Base-by-base conservation (phyloP, 2,329 filamentous ascomycete genomes). In the Dactylellina sp. region DNA sequence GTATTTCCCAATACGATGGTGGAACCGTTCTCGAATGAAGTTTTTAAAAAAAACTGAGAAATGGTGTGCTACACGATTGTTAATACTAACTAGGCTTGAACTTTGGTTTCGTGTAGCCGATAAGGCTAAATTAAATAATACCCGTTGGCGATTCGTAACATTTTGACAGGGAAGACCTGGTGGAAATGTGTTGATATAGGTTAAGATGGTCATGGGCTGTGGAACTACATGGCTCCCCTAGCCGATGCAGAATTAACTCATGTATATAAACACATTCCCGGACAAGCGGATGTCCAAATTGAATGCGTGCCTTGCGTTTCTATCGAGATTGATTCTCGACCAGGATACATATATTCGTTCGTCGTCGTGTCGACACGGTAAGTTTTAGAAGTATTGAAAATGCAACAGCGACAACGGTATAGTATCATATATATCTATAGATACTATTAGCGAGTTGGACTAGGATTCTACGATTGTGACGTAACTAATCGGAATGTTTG, bases 81-180 rank as follows among this genome's bases (percentile, higher is more conserved):
- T 32, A 28, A 53, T 35, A 52, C n/a, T n/a, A n/a, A n/a, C 49
- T 53, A 60, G 53, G 52, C 63, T 44, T 35, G 44, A 68, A 60
- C 49, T 32, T 50, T 53, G 40, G 11, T 37, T 59, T 18, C 25
- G 22, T 49, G 37, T 24, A 46, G n/a, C 47, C 49, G 60, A 63
- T 35, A 53, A 68, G 63, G 63, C 63, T 68, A 68, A 68, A 68
- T 66, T 53, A 50, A 66, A 66, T 52, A 60, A 40, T 40, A 40
- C 37, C 37, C 37, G 14, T 14, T 40, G 37, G 16, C 44, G 5
- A 22, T 16, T 22, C n/a, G 14, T 7, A 12, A 16, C 14, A 25
- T 6, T 18, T 37, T 22, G 44, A 25, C 39, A 20, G n/a, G 37
- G 22, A 25, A 7, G 28, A 64, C 40, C 37, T 55, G 18, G 52